Evolutionary conservation across 106 monocot genomes (phyloP).

Genomic region (Platanthera guangdongensis): DNA sequence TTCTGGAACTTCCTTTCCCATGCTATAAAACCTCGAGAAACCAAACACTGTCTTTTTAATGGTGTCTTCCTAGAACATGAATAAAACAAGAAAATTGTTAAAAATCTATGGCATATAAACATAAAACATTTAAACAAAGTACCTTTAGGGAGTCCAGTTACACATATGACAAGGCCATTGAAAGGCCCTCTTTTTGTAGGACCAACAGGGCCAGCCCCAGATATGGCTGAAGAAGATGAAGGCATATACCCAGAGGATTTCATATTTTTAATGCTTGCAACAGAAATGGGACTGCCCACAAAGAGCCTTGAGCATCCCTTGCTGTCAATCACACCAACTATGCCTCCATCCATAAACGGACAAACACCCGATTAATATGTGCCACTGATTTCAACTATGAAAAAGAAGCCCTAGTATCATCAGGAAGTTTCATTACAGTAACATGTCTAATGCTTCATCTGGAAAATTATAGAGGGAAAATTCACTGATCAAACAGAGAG

Average conservation of each 20-base stretch:
- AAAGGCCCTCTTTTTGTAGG: slow-evolving; percentile 38
- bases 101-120: not conserved
- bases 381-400: not conserved
- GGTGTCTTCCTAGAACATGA: not conserved
- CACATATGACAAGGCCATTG: slow-evolving; percentile 72
- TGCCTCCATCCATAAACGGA: slow-evolving; percentile 28
- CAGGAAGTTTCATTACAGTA: not conserved
- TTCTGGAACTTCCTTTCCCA: too few species aligned
- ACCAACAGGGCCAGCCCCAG: slow-evolving; percentile 12
- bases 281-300: slow-evolving; percentile 14
- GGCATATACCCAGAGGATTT: slow-evolving; percentile 26
- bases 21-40: not conserved
- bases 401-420: not conserved
- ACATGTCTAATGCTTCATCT: not conserved
- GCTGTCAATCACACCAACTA: slow-evolving; percentile 60
- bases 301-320: slow-evolving; percentile 79
- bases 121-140: not conserved
- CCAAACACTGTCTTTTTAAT: not conserved
- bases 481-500: not conserved
- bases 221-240: slow-evolving; percentile 23
- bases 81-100: not conserved
- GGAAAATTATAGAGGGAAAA: not conserved
- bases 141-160: slow-evolving; percentile 98
- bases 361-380: not conserved
- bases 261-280: slow-evolving; percentile 18